Evolutionary conservation across 202 grass and related monocot species (phyloP).

Genomic region (Elaeis oleifera): DNA sequence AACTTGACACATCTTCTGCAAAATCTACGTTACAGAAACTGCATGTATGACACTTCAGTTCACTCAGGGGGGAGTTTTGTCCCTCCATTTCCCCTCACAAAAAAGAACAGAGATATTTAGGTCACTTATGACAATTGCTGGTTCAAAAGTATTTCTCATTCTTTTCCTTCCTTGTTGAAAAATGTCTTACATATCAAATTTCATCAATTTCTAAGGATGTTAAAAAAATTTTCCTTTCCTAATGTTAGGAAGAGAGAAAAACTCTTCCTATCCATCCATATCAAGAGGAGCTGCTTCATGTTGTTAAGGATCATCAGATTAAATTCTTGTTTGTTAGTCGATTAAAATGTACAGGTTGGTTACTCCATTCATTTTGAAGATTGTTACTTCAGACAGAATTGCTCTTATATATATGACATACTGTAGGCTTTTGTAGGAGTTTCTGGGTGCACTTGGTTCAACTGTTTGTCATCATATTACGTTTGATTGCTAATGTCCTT

Average conservation of each 20-base stretch:
- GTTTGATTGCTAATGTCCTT: no score
- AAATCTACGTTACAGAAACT: slow-evolving; percentile 63
- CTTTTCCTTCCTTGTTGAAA: no score
- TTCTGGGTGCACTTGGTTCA: slow-evolving; percentile 67
- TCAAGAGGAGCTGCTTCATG: slow-evolving; percentile 64
- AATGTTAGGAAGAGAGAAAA: slow-evolving; percentile 67
- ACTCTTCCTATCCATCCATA: slow-evolving; percentile 83
- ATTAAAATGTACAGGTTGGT: slow-evolving; percentile 50
- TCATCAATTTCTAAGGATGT: neutral
- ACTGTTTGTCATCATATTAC: neutral
- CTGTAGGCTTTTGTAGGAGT: slow-evolving; percentile 83
- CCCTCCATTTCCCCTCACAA: no score
- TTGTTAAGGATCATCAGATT: slow-evolving; percentile 74
- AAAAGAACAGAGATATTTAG: no score
- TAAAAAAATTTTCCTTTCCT: slow-evolving; percentile 15
- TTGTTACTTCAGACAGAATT: slow-evolving; percentile 84
- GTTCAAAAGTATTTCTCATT: no score
- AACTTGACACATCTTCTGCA: slow-evolving; percentile 42
- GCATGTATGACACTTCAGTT: slow-evolving; percentile 35
- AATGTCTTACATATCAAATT: no score
- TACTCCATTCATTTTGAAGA: slow-evolving; percentile 98
- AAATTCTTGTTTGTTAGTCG: slow-evolving; percentile 3
- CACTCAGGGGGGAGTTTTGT: no score
- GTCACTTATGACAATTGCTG: neutral
- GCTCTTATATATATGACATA: slow-evolving; percentile 92